Percentiles rank a stretch among this genome's conserved stretches.
These are phyloP conservation scores for Chaetothyriales sp. DNA, from an alignment of 2,329 filamentous ascomycete genomes.

Conservation along the genomic window DNA sequence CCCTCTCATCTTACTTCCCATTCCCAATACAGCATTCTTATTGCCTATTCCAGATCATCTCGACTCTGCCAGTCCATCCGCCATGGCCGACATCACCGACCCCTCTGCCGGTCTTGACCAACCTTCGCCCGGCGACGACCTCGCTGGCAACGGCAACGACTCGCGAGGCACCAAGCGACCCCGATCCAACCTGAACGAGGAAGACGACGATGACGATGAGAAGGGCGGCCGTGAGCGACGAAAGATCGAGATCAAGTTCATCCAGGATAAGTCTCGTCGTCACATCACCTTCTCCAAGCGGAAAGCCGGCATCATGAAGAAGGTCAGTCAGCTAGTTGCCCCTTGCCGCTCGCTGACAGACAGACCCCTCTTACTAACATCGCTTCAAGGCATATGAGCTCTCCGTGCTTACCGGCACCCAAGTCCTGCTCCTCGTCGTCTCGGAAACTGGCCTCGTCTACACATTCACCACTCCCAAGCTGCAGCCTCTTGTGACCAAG, in stretches of 20 bases:
- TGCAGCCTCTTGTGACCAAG: conserved; percentile 95
- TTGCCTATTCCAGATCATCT: background rate
- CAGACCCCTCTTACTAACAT: conserved; percentile 4
- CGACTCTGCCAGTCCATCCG: background rate
- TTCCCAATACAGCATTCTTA: background rate
- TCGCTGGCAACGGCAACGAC: conserved; percentile 55
- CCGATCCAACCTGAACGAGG: conserved; percentile 56
- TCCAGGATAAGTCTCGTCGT: conserved; percentile 96
- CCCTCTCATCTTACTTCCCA: background rate
- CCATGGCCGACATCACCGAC: conserved; percentile 66
- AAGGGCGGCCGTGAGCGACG: conserved; percentile 94
- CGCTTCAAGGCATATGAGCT: conserved; percentile 72
- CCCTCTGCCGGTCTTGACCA: conserved; percentile 58
- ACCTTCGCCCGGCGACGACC: conserved; percentile 57
- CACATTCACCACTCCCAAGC: conserved; percentile 95
- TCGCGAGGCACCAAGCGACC: conserved; percentile 77
- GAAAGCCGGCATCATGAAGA: conserved; percentile 99
- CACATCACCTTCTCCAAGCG: conserved; percentile 99
- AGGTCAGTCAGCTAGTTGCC: conserved; percentile 48
- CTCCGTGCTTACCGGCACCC: conserved; percentile 91
- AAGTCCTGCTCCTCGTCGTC: conserved; percentile 89
- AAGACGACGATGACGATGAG: conserved; percentile 94
- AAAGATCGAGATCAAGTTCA: conserved; percentile 99
- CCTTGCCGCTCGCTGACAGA: conserved; percentile 2
- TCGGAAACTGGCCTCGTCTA: conserved; percentile 96